Evolutionary conservation across 495 filamentous ascomycete genomes (phyloP), one percentile per base, ranked within the genome.

Genomic region (Bacidia rubella): DNA sequence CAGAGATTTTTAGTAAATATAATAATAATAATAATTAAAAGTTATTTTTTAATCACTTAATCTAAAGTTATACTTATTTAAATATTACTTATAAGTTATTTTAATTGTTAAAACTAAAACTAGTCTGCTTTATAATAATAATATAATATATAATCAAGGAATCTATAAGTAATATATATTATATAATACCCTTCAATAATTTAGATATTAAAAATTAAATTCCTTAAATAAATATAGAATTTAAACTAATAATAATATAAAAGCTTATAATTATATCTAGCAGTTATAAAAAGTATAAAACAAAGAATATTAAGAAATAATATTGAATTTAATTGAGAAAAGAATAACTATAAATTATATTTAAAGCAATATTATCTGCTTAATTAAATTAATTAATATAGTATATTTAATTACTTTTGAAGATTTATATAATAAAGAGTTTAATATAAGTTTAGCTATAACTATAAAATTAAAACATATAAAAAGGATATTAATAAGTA

Each of bases 141-240:
- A 11, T 48, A 46, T 45, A 45, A 25, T 15, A 25, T 35, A 48
- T 35, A 47, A 53, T 24, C 21, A 53, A 26, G 47, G 26, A 17
- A 15, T 46, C 11, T 35, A 35, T 35, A 35, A 15, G 5, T 35
- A 35, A 35, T 35, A 35, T 5, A 35, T 49, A 53, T 22, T 26
- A 53, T 51, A 23, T 49, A 24, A 23, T 23, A 24, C 21, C 23
- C 40, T 39, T 38, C 19, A 51, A 40, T 51, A 38, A n/a, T 11
- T 23, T 26, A 51, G 3, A 49, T 46, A 24, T 21, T 20, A 7
- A 45, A 52, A 25, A 47, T n/a, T 35, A 26, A 7, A 20, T 24
- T 53, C 24, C 47, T 47, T n/a, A 23, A 53, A 22, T 41, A 12
- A 51, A 50, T 53, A 19, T 47, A 53, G 47, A 23, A 17, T 53